Evolutionary conservation across 345 rosid species (phyloP).

Genomic region (Microthlaspi erraticum): DNA sequence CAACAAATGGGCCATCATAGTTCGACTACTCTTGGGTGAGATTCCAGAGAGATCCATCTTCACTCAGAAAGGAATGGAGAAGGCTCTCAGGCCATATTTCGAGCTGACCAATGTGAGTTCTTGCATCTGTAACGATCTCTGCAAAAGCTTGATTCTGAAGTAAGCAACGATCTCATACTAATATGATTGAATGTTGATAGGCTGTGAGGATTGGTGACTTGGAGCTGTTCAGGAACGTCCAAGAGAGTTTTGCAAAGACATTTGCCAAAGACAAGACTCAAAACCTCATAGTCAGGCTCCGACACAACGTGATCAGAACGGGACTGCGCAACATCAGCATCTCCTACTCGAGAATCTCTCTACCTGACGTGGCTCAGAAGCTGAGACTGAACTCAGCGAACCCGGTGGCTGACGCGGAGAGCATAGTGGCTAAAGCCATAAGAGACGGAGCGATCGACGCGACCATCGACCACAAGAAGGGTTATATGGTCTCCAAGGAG

Average conservation of each 20-base stretch:
- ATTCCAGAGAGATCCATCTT: slow-evolving; percentile 85
- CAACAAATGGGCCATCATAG: slow-evolving; percentile 85
- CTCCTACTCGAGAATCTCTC: slow-evolving; percentile 75
- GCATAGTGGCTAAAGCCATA: slow-evolving; percentile 84
- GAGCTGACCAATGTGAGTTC: slow-evolving; percentile 86
- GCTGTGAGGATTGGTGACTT: slow-evolving; percentile 91
- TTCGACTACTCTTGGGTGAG: slow-evolving; percentile 79
- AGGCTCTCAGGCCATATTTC: slow-evolving; percentile 78
- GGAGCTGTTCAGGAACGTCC: slow-evolving; percentile 77
- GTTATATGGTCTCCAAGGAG: slow-evolving; percentile 83
- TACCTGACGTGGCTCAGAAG: slow-evolving; percentile 70
- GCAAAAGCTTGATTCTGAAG: neutral
- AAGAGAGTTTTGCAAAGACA: slow-evolving; percentile 68
- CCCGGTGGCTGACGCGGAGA: slow-evolving; percentile 81
- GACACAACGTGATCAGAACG: slow-evolving; percentile 86
- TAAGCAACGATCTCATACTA: neutral
- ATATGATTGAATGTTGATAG: slow-evolving; percentile 45
- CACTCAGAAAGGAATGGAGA: slow-evolving; percentile 91
- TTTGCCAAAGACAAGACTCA: slow-evolving; percentile 68
- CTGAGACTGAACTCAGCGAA: slow-evolving; percentile 61
- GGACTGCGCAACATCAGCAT: slow-evolving; percentile 79
- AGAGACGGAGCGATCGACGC: slow-evolving; percentile 92
- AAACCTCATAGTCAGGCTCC: slow-evolving; percentile 71
- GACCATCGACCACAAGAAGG: slow-evolving; percentile 69
- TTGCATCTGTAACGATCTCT: neutral